Conservation (phyloP, 148 eudicot genomes). For the Mesembryanthemum crystallinum region DNA sequence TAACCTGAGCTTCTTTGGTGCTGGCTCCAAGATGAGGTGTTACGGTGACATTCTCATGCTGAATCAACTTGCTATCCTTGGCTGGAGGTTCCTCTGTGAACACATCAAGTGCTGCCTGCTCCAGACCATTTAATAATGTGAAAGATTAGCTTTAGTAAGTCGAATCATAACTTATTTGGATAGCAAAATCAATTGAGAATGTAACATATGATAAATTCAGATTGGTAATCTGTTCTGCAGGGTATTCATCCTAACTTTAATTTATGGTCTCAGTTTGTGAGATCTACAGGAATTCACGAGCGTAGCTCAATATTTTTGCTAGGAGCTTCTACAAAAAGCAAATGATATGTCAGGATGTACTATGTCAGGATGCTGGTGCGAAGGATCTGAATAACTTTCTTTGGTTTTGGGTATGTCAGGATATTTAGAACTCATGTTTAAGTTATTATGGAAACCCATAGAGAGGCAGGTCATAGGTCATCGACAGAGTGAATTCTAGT, state of each 20-base stretch:
- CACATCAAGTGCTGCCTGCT: constrained; percentile 88
- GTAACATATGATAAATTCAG: neutral
- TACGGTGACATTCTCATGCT: constrained; percentile 72
- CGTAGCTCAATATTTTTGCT: no score
- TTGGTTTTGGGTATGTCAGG: neutral
- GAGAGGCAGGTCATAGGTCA: neutral
- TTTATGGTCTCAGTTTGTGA: neutral
- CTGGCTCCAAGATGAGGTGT: constrained; percentile 98
- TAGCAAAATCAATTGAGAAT: neutral
- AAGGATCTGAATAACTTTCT: neutral
- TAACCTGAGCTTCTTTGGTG: constrained; percentile 94
- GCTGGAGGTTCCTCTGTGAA: constrained; percentile 81
- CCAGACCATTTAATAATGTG: neutral
- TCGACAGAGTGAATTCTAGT: neutral
- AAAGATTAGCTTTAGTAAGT: neutral
- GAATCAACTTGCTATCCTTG: constrained; percentile 69
- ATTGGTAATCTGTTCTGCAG: neutral
- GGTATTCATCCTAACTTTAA: neutral
- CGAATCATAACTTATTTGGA: neutral
- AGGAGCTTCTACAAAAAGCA: neutral
- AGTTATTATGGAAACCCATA: neutral
- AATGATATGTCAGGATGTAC: neutral
- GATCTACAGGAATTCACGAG: neutral
- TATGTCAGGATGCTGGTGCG: neutral
- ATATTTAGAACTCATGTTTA: neutral